Base-by-base conservation (phyloP, 2,329 filamentous ascomycete genomes). In the Fusarium vanettenii region DNA sequence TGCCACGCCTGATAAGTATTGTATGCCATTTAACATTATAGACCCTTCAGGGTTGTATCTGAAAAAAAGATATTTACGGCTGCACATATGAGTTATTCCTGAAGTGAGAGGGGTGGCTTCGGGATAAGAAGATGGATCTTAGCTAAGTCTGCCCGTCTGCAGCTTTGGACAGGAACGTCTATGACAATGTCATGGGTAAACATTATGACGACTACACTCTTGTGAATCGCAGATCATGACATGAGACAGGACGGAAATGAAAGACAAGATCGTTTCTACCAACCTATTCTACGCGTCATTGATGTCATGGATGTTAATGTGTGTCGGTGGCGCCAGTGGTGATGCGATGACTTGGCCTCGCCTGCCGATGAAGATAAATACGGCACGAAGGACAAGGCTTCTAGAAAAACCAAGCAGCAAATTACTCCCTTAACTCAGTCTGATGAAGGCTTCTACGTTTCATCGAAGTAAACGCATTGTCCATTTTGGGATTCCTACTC, bases 241-340 rank as follows among this genome's bases (percentile, higher is more conserved):
- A 13, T 6, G n/a, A 13, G 0, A 8, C 3, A 43, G 11, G 5
- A 14, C 10, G 3, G 6, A 43, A 52, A 52, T 20, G 48, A 29
- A 8, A 29, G 27, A 31, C 18, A 55, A 20, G 10, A 20, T 55
- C 11, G 6, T 20, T 5, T 55, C 6, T 31, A 31, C 11, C 2
- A 2, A 31, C 8, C 1, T 43, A 20, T 50, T 63, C 45, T 29
- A 55, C 60, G 60, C 60, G 60, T 63, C 60, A 55, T 55, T 52
- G 60, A 63, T 50, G 45, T 18, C 25, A 55, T 29, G 0, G 29
- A 22, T 22, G 22, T 33, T 4, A 8, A 31, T 31, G 2, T 2
- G 14, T 9, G 50, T 45, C 0, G 13, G 33, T 55, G 33, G 31
- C 35, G 33, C 25, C 45, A 55, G 33, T 63, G 25, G 43, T 63